Evolutionary conservation across 768 basidiomycete species (phyloP).

Genomic region (Tricholoma matsutake): DNA sequence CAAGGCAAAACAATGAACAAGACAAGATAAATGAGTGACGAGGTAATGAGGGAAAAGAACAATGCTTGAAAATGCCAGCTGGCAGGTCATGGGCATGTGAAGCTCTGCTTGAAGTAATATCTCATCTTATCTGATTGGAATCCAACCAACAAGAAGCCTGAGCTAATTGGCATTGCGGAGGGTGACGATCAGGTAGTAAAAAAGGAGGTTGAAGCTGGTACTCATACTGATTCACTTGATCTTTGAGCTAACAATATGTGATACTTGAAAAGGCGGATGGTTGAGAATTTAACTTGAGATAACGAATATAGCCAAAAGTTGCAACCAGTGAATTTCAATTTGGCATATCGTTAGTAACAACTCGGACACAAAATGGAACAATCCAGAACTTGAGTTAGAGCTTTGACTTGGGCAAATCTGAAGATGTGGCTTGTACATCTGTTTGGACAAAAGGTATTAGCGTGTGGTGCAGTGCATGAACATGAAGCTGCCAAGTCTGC

Average conservation of each 20-base stretch:
- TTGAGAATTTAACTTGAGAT: too few species aligned
- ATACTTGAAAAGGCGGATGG: too few species aligned
- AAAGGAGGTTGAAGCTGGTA: too few species aligned
- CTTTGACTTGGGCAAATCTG: background rate
- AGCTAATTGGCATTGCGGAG: background rate
- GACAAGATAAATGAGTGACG: background rate
- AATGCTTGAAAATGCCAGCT: background rate
- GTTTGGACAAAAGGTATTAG: background rate
- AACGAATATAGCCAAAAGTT: too few species aligned
- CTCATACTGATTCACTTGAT: too few species aligned
- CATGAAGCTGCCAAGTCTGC: background rate
- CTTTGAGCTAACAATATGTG: too few species aligned
- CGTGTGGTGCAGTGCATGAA: background rate
- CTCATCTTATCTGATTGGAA: background rate
- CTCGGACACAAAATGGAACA: background rate
- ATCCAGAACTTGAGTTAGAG: background rate
- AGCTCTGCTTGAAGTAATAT: background rate
- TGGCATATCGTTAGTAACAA: too few species aligned
- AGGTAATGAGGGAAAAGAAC: background rate
- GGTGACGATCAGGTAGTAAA: too few species aligned
- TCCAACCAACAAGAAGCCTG: background rate
- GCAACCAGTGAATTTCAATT: too few species aligned
- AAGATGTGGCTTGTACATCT: background rate
- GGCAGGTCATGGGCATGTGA: background rate
- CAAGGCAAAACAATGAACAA: too few species aligned